Percentiles rank a stretch among this genome's conserved stretches.
These are phyloP conservation scores for Umbelopsis sp. DNA, from an alignment of 192 early-diverging fungal genomes.

Conservation along the genomic window DNA sequence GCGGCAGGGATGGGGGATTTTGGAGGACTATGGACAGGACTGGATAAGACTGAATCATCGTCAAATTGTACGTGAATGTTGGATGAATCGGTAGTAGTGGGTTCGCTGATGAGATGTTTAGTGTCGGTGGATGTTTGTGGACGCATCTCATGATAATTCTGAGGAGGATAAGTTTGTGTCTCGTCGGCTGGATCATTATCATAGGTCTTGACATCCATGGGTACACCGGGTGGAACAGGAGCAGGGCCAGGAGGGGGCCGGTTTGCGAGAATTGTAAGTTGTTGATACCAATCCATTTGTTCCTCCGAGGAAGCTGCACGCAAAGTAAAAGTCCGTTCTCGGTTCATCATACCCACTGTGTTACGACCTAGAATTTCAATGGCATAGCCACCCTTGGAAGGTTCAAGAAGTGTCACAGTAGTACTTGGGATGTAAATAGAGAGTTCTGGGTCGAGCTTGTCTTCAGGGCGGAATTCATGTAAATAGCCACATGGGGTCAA, in stretches of 20 bases:
- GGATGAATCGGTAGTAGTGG: neutral
- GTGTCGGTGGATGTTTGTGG: neutral
- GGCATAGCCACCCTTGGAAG: neutral
- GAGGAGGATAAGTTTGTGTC: neutral
- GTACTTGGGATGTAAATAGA: constrained; percentile 46
- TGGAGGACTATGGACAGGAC: neutral
- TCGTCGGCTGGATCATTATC: neutral
- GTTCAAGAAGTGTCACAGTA: constrained; percentile 20
- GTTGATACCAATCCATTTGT: neutral
- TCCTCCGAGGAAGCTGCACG: neutral
- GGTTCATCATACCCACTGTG: constrained; percentile 1
- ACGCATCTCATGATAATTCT: neutral
- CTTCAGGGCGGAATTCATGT: constrained; percentile 38
- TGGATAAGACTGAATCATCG: neutral
- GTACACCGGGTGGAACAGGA: neutral
- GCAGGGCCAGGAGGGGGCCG: neutral
- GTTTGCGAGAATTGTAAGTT: neutral
- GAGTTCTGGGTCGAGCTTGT: constrained; percentile 36
- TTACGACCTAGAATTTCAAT: constrained; percentile 7
- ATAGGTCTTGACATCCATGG: constrained; percentile 4
- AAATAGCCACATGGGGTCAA: constrained; percentile 46
- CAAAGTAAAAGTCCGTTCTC: neutral
- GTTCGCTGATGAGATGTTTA: neutral
- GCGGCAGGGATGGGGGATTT: neutral
- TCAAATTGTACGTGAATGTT: neutral